A percentile compares a stretch with the other conserved stretches of the same genome.
Evolutionary conservation across 2,329 filamentous ascomycete species (phyloP).

Genomic region (Pezicula rhizophila): DNA sequence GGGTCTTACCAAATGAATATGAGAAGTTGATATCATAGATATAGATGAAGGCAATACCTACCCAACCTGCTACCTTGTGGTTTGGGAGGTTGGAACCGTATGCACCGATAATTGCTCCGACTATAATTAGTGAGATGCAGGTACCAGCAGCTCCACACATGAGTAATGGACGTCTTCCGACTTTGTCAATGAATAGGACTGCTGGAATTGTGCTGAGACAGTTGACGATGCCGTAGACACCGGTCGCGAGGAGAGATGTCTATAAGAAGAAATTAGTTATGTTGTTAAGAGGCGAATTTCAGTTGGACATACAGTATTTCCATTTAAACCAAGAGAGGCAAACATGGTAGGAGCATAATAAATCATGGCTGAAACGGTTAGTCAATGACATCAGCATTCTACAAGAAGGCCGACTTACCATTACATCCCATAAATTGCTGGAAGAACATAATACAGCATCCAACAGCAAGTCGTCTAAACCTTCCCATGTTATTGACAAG

Average conservation of each 20-base stretch:
- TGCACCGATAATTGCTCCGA: conserved; percentile 45
- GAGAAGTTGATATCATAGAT: conserved; percentile 42
- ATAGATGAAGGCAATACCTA: conserved; percentile 51
- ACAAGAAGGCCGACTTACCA: not conserved
- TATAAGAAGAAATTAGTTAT: not conserved
- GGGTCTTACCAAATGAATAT: conserved; percentile 12
- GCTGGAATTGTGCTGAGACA: conserved; percentile 37
- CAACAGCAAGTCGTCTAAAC: conserved; percentile 16
- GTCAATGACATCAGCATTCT: not conserved
- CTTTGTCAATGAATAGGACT: conserved; percentile 23
- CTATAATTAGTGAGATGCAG: conserved; percentile 47
- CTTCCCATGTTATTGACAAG: conserved; percentile 12
- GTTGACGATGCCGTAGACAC: conserved; percentile 52
- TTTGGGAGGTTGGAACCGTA: conserved; percentile 39
- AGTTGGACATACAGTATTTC: conserved; percentile 27
- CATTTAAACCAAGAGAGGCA: conserved; percentile 33
- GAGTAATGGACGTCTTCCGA: conserved; percentile 31
- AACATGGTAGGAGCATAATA: conserved; percentile 43
- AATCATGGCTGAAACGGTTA: conserved; percentile 12
- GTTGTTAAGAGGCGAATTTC: not conserved
- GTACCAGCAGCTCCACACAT: conserved; percentile 43
- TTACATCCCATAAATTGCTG: conserved; percentile 26
- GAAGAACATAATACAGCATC: conserved; percentile 25
- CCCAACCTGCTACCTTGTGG: conserved; percentile 49
- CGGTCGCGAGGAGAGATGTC: conserved; percentile 47